Conservation (phyloP, 1,284 basidiomycete genomes). For the Rhodofomes roseus region DNA sequence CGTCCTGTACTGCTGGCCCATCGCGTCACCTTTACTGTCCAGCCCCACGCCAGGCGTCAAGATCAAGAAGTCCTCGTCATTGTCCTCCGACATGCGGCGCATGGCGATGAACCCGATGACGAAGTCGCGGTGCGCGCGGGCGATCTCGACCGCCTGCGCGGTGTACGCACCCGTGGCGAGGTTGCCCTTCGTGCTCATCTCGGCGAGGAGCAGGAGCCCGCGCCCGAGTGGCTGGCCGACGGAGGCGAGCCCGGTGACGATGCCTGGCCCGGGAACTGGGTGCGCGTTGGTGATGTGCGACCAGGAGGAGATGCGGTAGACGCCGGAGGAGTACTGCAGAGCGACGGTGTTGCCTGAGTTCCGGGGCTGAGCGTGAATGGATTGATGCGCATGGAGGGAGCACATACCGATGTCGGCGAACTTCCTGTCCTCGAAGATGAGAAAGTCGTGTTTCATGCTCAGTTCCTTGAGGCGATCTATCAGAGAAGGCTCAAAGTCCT, state of each 20-base stretch:
- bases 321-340: conserved; percentile 90
- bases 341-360: conserved; percentile 89
- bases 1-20: conserved; percentile 97
- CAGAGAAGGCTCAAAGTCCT: conserved; percentile 83
- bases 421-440: conserved; percentile 98
- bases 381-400: neutral
- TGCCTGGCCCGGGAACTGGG: conserved; percentile 89
- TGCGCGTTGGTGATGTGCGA: conserved; percentile 98
- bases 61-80: conserved; percentile 80
- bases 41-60: conserved; percentile 93
- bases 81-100: conserved; percentile 49
- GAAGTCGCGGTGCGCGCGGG: conserved; percentile 76
- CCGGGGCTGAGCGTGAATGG: neutral
- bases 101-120: conserved; percentile 97
- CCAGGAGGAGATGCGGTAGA: conserved; percentile 95
- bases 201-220: conserved; percentile 89
- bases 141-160: conserved; percentile 83
- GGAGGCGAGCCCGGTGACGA: conserved; percentile 84
- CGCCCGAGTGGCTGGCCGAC: conserved; percentile 84
- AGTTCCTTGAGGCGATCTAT: conserved; percentile 72
- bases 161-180: conserved; percentile 88
- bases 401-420: conserved; percentile 95
- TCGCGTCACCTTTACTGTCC: conserved; percentile 77
- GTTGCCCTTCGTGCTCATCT: conserved; percentile 93
- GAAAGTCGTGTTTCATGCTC: conserved; percentile 83